phyloP scores from a whole-genome alignment of 495 filamentous ascomycete genomes.

The Penicillium verhagenii region DNA sequence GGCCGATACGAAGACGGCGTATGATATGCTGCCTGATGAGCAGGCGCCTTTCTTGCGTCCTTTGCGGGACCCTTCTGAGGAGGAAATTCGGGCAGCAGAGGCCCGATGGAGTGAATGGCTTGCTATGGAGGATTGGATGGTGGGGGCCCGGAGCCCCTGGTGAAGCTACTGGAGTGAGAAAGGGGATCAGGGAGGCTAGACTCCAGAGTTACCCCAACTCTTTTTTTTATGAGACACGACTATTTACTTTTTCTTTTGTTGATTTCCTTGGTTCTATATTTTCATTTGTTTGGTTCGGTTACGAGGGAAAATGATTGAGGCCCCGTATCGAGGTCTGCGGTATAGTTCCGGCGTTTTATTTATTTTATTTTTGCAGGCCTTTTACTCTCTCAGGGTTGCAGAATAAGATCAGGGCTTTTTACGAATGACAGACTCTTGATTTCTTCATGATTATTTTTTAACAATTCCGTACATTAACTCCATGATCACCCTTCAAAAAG shows the following conservation, averaged over 20 bases:
- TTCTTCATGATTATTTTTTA: background rate
- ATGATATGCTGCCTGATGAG: conserved; percentile 79
- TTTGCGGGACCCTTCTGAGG: conserved; percentile 66
- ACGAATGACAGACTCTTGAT: no score
- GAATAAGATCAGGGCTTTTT: no score
- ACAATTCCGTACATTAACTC: no score
- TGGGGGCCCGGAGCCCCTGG: conserved; percentile 63
- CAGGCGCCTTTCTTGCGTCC: conserved; percentile 81
- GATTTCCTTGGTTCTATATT: conserved; percentile 11
- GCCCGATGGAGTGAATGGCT: conserved; percentile 82
- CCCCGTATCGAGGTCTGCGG: conserved; percentile 13
- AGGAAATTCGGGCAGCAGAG: conserved; percentile 81
- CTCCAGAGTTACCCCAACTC: background rate
- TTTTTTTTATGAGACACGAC: conserved; percentile 24
- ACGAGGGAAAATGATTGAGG: conserved; percentile 6
- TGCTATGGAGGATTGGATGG: conserved; percentile 97
- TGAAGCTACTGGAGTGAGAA: no score
- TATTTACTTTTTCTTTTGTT: conserved; percentile 19
- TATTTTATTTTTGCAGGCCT: no score
- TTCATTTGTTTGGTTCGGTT: conserved; percentile 8
- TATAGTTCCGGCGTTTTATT: conserved; percentile 16
- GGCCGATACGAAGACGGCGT: conserved; percentile 79
- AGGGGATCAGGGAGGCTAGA: background rate
- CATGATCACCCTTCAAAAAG: background rate
- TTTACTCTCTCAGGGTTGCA: no score